Evolutionary conservation across 345 rosid genomes (phyloP).

Genomic region (Physaria fendleri): DNA sequence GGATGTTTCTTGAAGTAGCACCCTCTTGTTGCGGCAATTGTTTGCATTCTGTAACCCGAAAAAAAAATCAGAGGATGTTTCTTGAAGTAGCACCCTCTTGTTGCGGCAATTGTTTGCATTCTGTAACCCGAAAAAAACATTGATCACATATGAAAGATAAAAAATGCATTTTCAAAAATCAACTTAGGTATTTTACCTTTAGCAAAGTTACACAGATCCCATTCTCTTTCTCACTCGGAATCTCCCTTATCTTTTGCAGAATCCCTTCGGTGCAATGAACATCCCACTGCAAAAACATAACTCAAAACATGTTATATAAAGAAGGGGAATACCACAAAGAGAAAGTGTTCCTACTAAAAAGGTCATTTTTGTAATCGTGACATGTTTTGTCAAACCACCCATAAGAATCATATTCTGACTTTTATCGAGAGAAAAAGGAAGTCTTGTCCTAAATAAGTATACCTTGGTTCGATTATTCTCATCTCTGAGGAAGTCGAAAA

Average conservation of each 20-base stretch:
- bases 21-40: slow-evolving; percentile 47
- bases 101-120: slow-evolving; percentile 38
- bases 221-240: slow-evolving; percentile 72
- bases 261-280: slow-evolving; percentile 60
- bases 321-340: too few relatives aligned
- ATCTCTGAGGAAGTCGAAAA: slow-evolving; percentile 80
- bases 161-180: background rate
- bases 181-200: slow-evolving; percentile 45
- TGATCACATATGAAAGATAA: background rate
- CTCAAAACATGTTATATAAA: background rate
- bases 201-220: slow-evolving; percentile 80
- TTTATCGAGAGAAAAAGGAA: background rate
- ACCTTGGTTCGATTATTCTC: slow-evolving; percentile 70
- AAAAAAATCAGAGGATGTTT: slow-evolving; percentile 36
- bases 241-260: slow-evolving; percentile 73
- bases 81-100: slow-evolving; percentile 61
- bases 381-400: too few relatives aligned
- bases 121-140: slow-evolving; percentile 23
- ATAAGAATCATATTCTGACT: too few relatives aligned
- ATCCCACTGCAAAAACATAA: slow-evolving; percentile 67
- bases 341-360: too few relatives aligned
- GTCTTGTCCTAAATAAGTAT: background rate
- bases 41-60: slow-evolving; percentile 31
- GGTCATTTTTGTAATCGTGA: too few relatives aligned
- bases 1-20: slow-evolving; percentile 61